Base-by-base conservation (phyloP, 345 rosid genomes). In the Cardiospermum halicacabum region DNA sequence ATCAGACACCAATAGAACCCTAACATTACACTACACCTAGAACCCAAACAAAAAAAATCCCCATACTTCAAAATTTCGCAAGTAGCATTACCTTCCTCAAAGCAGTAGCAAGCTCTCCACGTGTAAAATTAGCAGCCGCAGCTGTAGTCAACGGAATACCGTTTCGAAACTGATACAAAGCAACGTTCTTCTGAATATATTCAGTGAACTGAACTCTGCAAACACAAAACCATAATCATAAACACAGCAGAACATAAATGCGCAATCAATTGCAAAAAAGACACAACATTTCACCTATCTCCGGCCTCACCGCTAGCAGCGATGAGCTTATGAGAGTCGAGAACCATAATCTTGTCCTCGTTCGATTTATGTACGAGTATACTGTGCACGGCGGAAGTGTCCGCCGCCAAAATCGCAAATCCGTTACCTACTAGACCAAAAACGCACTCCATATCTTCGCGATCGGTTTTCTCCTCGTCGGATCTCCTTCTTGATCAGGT, bases 251-350 rank as follows among this genome's bases (percentile, higher is more conserved):
- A 56, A 11, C 4, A 58, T 5, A 24, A 4, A 10, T 10, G 54
- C 0, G 45, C 18, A 65, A 3, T 51, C 19, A n/a, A n/a, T n/a
- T n/a, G n/a, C n/a, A n/a, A n/a, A n/a, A n/a, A n/a, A n/a, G n/a
- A n/a, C n/a, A n/a, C n/a, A n/a, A n/a, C 3, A n/a, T 4, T 67
- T 69, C 66, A 90, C 97, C 97, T 75, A 74, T 93, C 98, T 47
- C 98, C 97, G 37, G 99, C 76, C 82, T 91, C 97, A 21, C 97
- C 99, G 62, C 97, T 91, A 21, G 96, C 97, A 58, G 97, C 99
- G 72, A 87, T 58, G 70, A 94, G 96, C 81, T 91, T 94, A 80
- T 91, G 96, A 43, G 96, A 91, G 61, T 94, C 99, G 66, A 94
- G 99, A 28, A 56, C 28, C 97, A 94, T 94, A 85, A 94, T 88